Evolutionary conservation across 2,329 filamentous ascomycete genomes (phyloP).

Genomic region (Penicillium expansum): DNA sequence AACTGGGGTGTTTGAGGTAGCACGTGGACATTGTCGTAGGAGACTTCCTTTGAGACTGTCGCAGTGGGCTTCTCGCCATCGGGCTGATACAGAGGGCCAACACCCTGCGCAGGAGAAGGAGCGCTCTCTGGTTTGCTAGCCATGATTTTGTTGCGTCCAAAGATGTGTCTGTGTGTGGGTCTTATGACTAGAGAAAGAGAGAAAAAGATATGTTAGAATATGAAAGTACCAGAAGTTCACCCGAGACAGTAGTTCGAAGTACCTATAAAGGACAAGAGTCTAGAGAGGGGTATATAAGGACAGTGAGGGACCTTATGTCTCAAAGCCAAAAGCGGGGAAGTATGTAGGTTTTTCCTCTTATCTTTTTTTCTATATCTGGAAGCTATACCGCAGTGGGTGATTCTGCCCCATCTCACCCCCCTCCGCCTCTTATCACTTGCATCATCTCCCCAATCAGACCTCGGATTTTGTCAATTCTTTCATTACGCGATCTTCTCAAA

Average conservation of each 20-base stretch:
- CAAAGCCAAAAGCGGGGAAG: slow-evolving; percentile 16
- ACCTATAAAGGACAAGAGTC: neutral
- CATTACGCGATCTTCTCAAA: neutral
- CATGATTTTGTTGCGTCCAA: slow-evolving; percentile 18
- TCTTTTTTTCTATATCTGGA: slow-evolving; percentile 13
- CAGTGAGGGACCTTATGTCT: neutral
- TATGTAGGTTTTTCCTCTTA: slow-evolving; percentile 15
- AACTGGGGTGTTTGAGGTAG: slow-evolving; percentile 92
- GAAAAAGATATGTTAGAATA: neutral
- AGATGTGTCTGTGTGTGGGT: neutral
- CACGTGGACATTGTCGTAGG: slow-evolving; percentile 83
- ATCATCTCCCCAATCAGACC: neutral
- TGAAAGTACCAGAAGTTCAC: neutral
- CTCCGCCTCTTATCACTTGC: slow-evolving; percentile 11
- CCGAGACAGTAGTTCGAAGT: neutral
- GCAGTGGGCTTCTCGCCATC: slow-evolving; percentile 77
- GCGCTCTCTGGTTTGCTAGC: slow-evolving; percentile 29
- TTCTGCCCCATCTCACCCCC: slow-evolving; percentile 10
- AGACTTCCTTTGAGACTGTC: slow-evolving; percentile 79
- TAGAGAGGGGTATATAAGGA: slow-evolving; percentile 3
- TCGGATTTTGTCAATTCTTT: neutral
- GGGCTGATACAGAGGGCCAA: slow-evolving; percentile 77
- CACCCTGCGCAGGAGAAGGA: slow-evolving; percentile 58
- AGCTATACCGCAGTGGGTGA: slow-evolving; percentile 13
- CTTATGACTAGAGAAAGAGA: neutral